Conservation (phyloP, 208 protist genomes). For the Trichomonas vaginalis region DNA sequence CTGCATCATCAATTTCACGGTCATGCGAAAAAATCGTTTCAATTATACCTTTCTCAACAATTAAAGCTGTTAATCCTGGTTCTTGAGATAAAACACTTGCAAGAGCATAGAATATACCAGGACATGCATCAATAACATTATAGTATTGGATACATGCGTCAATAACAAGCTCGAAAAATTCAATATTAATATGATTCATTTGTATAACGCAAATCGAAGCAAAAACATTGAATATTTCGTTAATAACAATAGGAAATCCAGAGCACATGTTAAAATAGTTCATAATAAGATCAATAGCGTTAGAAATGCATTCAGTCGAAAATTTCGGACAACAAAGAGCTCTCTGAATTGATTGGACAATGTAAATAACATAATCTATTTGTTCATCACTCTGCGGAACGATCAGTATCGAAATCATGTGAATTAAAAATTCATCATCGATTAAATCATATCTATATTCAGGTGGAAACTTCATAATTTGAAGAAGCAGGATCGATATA, state of each 20-base stretch:
- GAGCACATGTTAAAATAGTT: not conserved
- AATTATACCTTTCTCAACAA: not conserved
- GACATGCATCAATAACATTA: not conserved
- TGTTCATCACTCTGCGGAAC: not conserved
- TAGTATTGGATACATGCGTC: not conserved
- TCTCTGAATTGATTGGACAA: not conserved
- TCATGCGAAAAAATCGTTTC: not conserved
- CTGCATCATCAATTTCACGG: not conserved
- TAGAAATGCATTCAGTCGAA: not conserved
- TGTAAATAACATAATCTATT: not conserved
- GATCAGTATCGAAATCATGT: not conserved
- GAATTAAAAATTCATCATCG: not conserved
- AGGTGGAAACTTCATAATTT: not conserved
- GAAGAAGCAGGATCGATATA: not conserved
- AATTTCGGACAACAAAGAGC: not conserved
- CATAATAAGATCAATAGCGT: not conserved
- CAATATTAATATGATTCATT: not conserved
- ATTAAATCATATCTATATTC: not conserved
- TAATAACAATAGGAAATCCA: not conserved
- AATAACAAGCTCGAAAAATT: not conserved
- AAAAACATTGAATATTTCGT: not conserved
- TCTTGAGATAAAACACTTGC: not conserved
- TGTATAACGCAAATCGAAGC: not conserved
- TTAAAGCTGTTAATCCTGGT: not conserved
- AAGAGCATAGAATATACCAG: not conserved